phyloP scores from a whole-genome alignment of 345 rosid genomes.

The Isatis tinctoria region DNA sequence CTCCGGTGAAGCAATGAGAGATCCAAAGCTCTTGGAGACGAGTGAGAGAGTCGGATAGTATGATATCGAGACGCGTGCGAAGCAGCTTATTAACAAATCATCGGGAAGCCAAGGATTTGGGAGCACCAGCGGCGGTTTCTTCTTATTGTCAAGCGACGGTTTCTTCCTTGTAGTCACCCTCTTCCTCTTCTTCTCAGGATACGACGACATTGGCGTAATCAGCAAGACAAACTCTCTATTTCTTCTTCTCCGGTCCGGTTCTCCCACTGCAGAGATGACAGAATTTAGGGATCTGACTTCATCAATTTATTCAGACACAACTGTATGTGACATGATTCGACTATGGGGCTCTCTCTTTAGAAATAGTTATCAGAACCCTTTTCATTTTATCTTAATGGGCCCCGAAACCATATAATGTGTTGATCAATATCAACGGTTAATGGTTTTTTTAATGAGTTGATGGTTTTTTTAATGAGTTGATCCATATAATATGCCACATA shows the following conservation, averaged over 20 bases:
- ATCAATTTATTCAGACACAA: too few species aligned
- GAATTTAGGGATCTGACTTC: too few species aligned
- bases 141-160: background rate
- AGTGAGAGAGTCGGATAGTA: slow-evolving; percentile 52
- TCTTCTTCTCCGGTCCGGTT: background rate
- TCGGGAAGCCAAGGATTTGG: slow-evolving; percentile 37
- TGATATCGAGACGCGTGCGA: slow-evolving; percentile 54
- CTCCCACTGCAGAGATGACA: too few species aligned
- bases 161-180: background rate
- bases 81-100: slow-evolving; percentile 52
- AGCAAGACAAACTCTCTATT: too few species aligned
- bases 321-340: background rate
- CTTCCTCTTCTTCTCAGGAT: background rate
- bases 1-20: slow-evolving; percentile 49
- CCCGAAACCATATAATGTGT: too few species aligned
- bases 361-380: background rate
- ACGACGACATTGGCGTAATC: background rate
- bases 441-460: too few species aligned
- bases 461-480: too few species aligned
- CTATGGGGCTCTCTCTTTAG: background rate
- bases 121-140: background rate
- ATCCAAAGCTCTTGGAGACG: slow-evolving; percentile 51
- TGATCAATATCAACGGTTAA: too few species aligned
- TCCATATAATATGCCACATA: too few species aligned
- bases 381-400: background rate